phyloP scores from a whole-genome alignment of 129 eudicot genomes.

The Deinandra increscens region DNA sequence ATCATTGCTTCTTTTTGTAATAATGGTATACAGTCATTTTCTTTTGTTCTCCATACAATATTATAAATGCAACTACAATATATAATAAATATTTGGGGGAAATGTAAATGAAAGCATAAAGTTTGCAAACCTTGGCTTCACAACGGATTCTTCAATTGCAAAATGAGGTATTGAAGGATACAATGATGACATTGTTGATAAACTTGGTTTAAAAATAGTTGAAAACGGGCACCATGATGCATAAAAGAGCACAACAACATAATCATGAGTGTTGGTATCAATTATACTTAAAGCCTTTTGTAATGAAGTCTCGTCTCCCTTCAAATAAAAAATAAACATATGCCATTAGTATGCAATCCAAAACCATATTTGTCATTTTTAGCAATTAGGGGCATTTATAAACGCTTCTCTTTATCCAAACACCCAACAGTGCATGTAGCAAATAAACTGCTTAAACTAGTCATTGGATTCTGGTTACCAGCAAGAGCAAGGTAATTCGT shows the following conservation, averaged over 20 bases:
- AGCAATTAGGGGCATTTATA: slow-evolving; percentile 2
- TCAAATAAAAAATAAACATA: slow-evolving; percentile 24
- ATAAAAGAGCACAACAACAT: slow-evolving; percentile 73
- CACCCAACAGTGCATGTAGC: background rate
- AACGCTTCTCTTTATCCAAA: background rate
- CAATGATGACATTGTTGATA: slow-evolving; percentile 54
- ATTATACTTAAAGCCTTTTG: slow-evolving; percentile 62
- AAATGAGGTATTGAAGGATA: slow-evolving; percentile 83
- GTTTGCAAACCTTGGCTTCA: slow-evolving; percentile 68
- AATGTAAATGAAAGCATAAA: slow-evolving; percentile 4
- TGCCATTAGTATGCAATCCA: slow-evolving; percentile 20
- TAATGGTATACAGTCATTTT: background rate
- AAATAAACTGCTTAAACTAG: background rate
- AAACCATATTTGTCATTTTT: background rate
- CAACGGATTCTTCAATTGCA: slow-evolving; percentile 70
- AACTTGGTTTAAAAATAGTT: slow-evolving; percentile 54
- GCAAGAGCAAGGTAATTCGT: background rate
- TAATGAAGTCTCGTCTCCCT: slow-evolving; percentile 72
- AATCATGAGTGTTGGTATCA: slow-evolving; percentile 45
- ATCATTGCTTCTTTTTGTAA: background rate
- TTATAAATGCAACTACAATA: background rate
- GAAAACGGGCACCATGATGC: slow-evolving; percentile 96
- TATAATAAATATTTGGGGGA: slow-evolving; percentile 1
- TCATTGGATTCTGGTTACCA: background rate
- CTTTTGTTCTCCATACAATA: background rate